Percentiles rank a stretch among this genome's conserved stretches.
Evolutionary conservation across 495 filamentous ascomycete species (phyloP).

Genomic region (Penicillium alfredii): DNA sequence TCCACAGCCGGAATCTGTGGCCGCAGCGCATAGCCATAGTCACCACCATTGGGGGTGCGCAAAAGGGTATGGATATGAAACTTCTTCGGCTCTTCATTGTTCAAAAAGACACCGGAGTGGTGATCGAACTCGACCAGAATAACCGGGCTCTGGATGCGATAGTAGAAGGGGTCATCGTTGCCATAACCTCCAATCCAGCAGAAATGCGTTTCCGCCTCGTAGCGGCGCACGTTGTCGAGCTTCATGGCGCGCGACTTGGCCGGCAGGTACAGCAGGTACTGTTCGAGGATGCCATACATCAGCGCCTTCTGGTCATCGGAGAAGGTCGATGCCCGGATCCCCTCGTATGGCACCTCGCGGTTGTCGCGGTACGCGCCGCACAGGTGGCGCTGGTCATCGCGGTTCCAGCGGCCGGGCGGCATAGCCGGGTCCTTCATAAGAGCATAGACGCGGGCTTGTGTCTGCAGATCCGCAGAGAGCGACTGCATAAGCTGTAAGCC

Average conservation of each 20-base stretch:
- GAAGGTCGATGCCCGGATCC: slow-evolving; percentile 44
- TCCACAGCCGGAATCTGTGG: slow-evolving; percentile 34
- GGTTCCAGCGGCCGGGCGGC: slow-evolving; percentile 66
- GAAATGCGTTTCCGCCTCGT: slow-evolving; percentile 64
- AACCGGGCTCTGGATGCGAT: slow-evolving; percentile 67
- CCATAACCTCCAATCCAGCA: slow-evolving; percentile 66
- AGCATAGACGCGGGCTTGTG: slow-evolving; percentile 49
- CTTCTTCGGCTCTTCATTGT: slow-evolving; percentile 64
- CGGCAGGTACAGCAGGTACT: slow-evolving; percentile 63
- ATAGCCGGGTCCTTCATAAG: slow-evolving; percentile 54
- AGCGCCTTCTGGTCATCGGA: slow-evolving; percentile 41
- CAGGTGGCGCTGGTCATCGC: slow-evolving; percentile 65
- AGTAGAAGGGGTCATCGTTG: slow-evolving; percentile 68
- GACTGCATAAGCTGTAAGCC: slow-evolving; percentile 64
- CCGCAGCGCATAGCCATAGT: slow-evolving; percentile 60
- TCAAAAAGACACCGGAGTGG: slow-evolving; percentile 72
- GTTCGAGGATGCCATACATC: slow-evolving; percentile 49
- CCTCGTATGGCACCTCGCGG: slow-evolving; percentile 68
- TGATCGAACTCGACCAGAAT: slow-evolving; percentile 72
- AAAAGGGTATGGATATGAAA: slow-evolving; percentile 72
- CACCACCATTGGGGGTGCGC: slow-evolving; percentile 65
- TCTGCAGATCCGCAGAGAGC: slow-evolving; percentile 41
- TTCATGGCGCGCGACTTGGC: slow-evolving; percentile 42
- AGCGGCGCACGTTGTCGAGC: slow-evolving; percentile 43
- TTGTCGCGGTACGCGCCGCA: slow-evolving; percentile 74